Evolutionary conservation across 768 basidiomycete genomes (phyloP).

Genomic region (Leccinum boreale): DNA sequence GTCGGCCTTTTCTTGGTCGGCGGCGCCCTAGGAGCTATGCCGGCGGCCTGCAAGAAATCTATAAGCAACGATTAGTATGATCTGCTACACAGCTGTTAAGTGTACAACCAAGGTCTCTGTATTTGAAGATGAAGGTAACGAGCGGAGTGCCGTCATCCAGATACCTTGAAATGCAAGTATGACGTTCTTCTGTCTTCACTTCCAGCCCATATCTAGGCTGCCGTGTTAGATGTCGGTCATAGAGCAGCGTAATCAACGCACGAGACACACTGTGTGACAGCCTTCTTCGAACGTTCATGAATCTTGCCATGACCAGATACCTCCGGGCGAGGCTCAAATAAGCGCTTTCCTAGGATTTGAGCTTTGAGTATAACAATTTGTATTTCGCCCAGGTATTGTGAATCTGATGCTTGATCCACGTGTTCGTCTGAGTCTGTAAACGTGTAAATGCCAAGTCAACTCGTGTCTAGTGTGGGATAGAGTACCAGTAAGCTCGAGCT

Average conservation of each 20-base stretch:
- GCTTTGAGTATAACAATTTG: constrained; percentile 8
- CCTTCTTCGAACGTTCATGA: constrained; percentile 32
- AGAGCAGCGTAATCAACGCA: constrained; percentile 8
- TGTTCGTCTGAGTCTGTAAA: constrained; percentile 28
- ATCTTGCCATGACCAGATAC: constrained; percentile 15
- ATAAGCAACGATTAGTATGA: background rate
- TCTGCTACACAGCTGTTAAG: background rate
- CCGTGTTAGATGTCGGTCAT: background rate
- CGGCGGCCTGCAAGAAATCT: constrained; percentile 29
- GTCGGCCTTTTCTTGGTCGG: background rate
- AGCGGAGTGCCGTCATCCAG: constrained; percentile 19
- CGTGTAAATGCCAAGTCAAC: constrained; percentile 2
- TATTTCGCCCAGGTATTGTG: constrained; percentile 22
- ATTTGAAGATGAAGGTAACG: constrained; percentile 29
- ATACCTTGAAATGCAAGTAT: background rate
- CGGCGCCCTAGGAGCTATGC: constrained; percentile 21
- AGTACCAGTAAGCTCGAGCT: constrained; percentile 29
- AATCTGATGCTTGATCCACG: constrained; percentile 11
- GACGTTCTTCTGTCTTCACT: background rate
- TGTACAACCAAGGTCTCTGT: constrained; percentile 27
- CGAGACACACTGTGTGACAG: constrained; percentile 27
- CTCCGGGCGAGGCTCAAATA: too few relatives aligned
- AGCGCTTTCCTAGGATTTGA: fast-evolving
- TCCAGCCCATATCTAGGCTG: constrained; percentile 24
- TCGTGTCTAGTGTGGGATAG: background rate